These are phyloP conservation scores for Neonectria faginata DNA, from an alignment of 2,329 filamentous ascomycete species.

Conservation along the genomic window DNA sequence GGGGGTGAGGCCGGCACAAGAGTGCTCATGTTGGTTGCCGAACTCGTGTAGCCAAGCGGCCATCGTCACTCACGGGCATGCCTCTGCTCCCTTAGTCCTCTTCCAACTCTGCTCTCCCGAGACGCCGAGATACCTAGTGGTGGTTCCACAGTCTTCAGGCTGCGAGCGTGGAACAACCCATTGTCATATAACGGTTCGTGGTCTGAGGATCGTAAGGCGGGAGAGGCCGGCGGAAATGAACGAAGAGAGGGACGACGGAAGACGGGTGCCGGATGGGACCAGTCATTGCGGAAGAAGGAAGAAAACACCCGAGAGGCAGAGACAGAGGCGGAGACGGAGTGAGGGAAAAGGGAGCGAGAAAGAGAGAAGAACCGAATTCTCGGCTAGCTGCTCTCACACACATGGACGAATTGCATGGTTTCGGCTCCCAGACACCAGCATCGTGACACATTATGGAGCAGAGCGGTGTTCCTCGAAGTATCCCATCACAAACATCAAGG, in stretches of 20 bases:
- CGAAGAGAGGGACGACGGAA: constrained; percentile 3
- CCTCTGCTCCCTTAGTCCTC: constrained; percentile 2
- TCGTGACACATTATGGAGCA: background rate
- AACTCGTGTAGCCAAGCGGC: background rate
- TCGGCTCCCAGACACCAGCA: constrained; percentile 17
- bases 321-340: background rate
- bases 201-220: background rate
- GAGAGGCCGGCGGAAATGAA: background rate
- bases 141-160: constrained; percentile 2
- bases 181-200: background rate
- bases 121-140: constrained; percentile 6
- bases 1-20: background rate
- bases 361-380: background rate
- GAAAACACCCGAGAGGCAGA: background rate
- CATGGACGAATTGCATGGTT: background rate
- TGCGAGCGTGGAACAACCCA: background rate
- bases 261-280: background rate
- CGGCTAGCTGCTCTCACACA: constrained; percentile 4
- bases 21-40: constrained; percentile 8
- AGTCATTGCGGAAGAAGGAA: background rate
- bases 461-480: background rate
- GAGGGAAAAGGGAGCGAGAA: background rate
- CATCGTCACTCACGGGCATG: background rate
- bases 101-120: constrained; percentile 1
- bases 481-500: too few relatives aligned